Conservation (phyloP, 257 asterid species). For the Linderniella brevidens region DNA sequence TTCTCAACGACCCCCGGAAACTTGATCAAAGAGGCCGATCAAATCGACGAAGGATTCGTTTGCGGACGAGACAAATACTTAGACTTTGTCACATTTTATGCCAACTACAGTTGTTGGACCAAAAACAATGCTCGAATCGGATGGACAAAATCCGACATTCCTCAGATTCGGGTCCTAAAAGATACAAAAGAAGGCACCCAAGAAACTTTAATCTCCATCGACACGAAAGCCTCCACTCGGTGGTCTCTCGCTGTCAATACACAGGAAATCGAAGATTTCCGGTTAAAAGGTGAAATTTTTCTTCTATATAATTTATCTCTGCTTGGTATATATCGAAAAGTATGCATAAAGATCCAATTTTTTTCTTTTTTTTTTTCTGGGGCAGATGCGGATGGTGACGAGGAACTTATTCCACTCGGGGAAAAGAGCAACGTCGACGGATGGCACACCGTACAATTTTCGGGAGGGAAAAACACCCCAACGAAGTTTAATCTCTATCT, state of each 20-base stretch:
- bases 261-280: constrained; percentile 58
- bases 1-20: constrained; percentile 80
- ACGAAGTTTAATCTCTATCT: constrained; percentile 48
- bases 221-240: constrained; percentile 52
- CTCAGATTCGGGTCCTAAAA: constrained; percentile 34
- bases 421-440: constrained; percentile 47
- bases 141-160: constrained; percentile 58
- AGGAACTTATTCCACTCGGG: constrained; percentile 42
- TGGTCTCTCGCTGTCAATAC: constrained; percentile 80
- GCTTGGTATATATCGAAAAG: background rate
- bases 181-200: constrained; percentile 37
- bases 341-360: background rate
- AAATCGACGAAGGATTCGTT: constrained; percentile 53
- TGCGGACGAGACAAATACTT: constrained; percentile 49
- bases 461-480: constrained; percentile 70
- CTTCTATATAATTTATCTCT: no score
- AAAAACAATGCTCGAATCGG: constrained; percentile 27
- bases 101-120: constrained; percentile 65
- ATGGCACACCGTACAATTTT: constrained; percentile 76
- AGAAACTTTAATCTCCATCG: constrained; percentile 36
- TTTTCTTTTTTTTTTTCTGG: constrained; percentile 8
- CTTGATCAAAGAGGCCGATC: constrained; percentile 49
- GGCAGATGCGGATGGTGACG: constrained; percentile 31
- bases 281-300: constrained; percentile 41
- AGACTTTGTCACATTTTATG: constrained; percentile 74